These are phyloP conservation scores for Zymoseptoria tritici DNA, from an alignment of 2,329 filamentous ascomycete genomes.

Conservation along the genomic window DNA sequence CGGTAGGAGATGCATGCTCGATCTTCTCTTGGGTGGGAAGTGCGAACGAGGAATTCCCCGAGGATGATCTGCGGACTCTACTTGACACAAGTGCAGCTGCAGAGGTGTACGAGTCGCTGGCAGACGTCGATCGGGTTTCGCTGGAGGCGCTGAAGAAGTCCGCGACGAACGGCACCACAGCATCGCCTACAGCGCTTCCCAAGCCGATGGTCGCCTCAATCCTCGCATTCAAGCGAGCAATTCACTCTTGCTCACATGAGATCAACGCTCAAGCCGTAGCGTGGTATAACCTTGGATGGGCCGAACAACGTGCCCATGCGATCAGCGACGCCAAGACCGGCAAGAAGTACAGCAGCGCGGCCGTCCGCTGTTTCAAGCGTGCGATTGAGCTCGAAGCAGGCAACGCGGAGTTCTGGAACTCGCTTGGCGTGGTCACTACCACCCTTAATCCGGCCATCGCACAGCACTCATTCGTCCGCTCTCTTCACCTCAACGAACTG, in stretches of 20 bases:
- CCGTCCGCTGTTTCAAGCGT: conserved; percentile 86
- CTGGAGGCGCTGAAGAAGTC: conserved; percentile 9
- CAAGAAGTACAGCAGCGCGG: conserved; percentile 65
- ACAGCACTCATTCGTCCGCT: conserved; percentile 88
- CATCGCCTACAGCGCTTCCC: conserved; percentile 35
- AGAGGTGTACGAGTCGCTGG: conserved; percentile 54
- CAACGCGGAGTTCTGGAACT: conserved; percentile 96
- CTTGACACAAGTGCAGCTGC: conserved; percentile 48
- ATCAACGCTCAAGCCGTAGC: conserved; percentile 86
- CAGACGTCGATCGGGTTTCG: conserved; percentile 59
- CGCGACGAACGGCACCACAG: conserved; percentile 18
- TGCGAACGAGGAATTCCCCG: conserved; percentile 56
- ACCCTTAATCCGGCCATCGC: conserved; percentile 77
- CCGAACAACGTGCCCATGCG: conserved; percentile 72
- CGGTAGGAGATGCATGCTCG: conserved; percentile 78
- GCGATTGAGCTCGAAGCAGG: conserved; percentile 92
- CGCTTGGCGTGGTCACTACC: conserved; percentile 83
- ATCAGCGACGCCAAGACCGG: conserved; percentile 53
- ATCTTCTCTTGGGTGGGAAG: conserved; percentile 74
- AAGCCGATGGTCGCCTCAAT: conserved; percentile 58
- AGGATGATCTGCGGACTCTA: conserved; percentile 49
- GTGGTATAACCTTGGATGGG: conserved; percentile 95
- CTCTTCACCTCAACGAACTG: conserved; percentile 82
- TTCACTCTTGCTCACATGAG: conserved; percentile 65
- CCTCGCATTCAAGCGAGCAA: conserved; percentile 78